Percentiles rank a stretch among this genome's conserved stretches.
Evolutionary conservation across 306 rosid genomes (phyloP).

Genomic region (Sicyos edulis): DNA sequence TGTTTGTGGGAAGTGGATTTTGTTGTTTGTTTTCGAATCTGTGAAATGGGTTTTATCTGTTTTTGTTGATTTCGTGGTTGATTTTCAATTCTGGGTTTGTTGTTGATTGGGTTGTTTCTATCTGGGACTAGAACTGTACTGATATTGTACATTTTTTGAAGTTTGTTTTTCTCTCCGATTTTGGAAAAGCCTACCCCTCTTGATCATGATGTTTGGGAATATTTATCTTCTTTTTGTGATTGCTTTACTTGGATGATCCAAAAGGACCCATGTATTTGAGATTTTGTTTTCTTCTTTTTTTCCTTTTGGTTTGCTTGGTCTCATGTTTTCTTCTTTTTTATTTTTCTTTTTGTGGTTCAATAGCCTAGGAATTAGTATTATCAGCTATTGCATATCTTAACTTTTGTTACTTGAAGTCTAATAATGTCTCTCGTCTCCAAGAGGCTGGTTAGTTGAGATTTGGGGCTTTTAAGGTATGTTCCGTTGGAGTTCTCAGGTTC

Average conservation of each 20-base stretch:
- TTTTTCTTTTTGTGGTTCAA: neutral
- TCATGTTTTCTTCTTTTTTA: neutral
- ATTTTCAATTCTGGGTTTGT: neutral
- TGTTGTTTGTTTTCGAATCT: neutral
- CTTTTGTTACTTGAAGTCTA: neutral
- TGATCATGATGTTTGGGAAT: neutral
- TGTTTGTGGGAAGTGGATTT: neutral
- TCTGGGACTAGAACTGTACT: neutral
- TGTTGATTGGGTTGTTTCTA: neutral
- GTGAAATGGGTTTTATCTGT: too few relatives aligned
- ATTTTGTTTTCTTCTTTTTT: slow-evolving; percentile 17
- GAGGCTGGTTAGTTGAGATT: too few relatives aligned
- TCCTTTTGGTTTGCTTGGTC: too few relatives aligned
- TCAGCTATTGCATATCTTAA: slow-evolving; percentile 1
- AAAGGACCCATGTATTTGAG: slow-evolving; percentile 5
- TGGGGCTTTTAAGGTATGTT: too few relatives aligned
- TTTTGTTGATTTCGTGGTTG: too few relatives aligned
- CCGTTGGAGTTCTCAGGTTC: too few relatives aligned
- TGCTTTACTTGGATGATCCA: slow-evolving; percentile 5
- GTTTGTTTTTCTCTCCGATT: neutral
- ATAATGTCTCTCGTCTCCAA: too few relatives aligned
- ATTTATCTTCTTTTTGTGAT: slow-evolving; percentile 6
- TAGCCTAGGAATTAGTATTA: neutral
- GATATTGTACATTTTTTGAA: neutral
- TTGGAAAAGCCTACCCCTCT: neutral